Percentiles rank a stretch among this genome's conserved stretches.
These are phyloP conservation scores for Starmerella apicola DNA, from an alignment of 805 yeast genomes.

Conservation along the genomic window DNA sequence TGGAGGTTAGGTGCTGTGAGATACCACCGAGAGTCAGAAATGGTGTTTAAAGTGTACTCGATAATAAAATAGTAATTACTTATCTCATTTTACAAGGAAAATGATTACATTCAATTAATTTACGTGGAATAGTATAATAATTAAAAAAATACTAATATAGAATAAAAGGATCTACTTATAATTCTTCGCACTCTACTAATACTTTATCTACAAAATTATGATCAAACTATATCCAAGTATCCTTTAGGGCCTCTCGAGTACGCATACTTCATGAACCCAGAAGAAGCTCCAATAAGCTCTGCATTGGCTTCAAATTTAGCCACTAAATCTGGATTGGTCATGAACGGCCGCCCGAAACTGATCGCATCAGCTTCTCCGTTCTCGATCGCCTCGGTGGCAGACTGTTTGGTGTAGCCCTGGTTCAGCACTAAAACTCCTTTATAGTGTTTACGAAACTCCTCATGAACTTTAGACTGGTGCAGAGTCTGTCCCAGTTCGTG, in stretches of 20 bases:
- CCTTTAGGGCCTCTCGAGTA: constrained; percentile 33
- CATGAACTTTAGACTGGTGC: constrained; percentile 20
- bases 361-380: constrained; percentile 21
- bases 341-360: constrained; percentile 38
- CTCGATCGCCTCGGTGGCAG: constrained; percentile 13
- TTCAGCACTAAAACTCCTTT: constrained; percentile 37
- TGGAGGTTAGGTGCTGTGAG: no score
- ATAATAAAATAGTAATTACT: no score
- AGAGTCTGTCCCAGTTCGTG: constrained; percentile 28
- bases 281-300: constrained; percentile 25
- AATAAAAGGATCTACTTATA: no score
- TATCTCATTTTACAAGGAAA: no score
- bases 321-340: constrained; percentile 44
- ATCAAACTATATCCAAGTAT: constrained; percentile 34
- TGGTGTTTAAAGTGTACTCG: no score
- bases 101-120: no score
- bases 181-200: no score
- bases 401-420: constrained; percentile 18
- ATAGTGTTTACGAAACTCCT: constrained; percentile 21
- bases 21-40: no score
- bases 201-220: no score
- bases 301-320: constrained; percentile 32
- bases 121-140: no score
- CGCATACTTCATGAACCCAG: constrained; percentile 31
- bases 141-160: no score